Evolutionary conservation across 495 filamentous ascomycete genomes (phyloP).

Genomic region (Ramalina peruviana): DNA sequence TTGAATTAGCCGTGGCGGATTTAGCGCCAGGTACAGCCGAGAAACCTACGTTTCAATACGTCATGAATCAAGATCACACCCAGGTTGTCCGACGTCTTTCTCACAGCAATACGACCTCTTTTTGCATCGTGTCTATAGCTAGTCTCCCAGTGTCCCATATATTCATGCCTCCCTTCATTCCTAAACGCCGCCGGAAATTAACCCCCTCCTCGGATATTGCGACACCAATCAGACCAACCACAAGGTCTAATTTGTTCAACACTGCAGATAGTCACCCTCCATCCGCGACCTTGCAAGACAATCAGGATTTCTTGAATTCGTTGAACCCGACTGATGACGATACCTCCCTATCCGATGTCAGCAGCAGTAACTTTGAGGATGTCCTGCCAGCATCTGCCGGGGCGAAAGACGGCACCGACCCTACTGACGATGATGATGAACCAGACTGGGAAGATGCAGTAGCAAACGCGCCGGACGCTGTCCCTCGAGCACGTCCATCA

Average conservation of each 20-base stretch:
- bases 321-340: conserved; percentile 43
- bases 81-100: too few species aligned
- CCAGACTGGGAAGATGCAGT: conserved; percentile 85
- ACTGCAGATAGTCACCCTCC: conserved; percentile 41
- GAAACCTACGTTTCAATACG: too few species aligned
- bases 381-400: conserved; percentile 23
- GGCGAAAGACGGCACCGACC: conserved; percentile 13
- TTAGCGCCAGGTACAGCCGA: too few species aligned
- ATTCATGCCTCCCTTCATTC: conserved; percentile 40
- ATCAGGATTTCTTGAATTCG: conserved; percentile 29
- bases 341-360: conserved; percentile 50
- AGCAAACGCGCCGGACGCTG: conserved; percentile 14
- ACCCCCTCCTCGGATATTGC: conserved; percentile 9
- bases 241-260: conserved; percentile 50
- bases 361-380: conserved; percentile 48
- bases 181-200: conserved; percentile 28
- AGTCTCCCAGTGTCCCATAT: neutral
- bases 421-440: conserved; percentile 45
- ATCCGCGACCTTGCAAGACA: conserved; percentile 35
- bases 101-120: too few species aligned
- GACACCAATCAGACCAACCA: conserved; percentile 3
- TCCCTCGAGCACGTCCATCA: conserved; percentile 12
- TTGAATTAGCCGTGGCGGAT: too few species aligned
- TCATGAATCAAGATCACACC: too few species aligned
- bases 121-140: too few species aligned